These are phyloP conservation scores for Lagenaria siceraria DNA, from an alignment of 306 rosid genomes.

Conservation along the genomic window DNA sequence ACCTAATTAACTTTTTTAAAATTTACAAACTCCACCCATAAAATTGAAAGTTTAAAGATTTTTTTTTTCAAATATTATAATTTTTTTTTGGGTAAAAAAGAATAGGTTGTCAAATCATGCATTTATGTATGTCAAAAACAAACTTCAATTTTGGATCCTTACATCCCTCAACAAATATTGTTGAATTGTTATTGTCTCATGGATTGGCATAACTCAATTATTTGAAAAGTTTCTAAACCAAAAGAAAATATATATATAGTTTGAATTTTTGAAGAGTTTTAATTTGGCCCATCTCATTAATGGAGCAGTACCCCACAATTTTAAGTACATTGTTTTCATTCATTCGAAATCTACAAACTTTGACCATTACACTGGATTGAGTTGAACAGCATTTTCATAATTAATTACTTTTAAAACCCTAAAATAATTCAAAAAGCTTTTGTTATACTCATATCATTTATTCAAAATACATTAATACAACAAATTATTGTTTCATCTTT, in stretches of 20 bases:
- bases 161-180: neutral
- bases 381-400: neutral
- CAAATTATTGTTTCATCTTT: neutral
- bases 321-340: neutral
- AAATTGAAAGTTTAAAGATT: too few species aligned
- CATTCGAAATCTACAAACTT: neutral
- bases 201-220: neutral
- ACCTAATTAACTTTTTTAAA: too few species aligned
- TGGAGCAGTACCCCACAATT: neutral
- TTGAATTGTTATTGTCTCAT: neutral
- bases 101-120: neutral
- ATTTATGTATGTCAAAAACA: neutral
- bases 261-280: neutral
- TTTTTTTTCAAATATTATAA: too few species aligned
- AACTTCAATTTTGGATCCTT: neutral
- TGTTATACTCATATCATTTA: neutral
- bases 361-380: neutral
- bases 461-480: neutral
- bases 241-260: too few species aligned
- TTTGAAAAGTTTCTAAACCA: neutral
- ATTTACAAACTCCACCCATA: too few species aligned
- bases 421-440: neutral
- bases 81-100: neutral
- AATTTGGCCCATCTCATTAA: neutral
- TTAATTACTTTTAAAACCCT: neutral